Evolutionary conservation across 1,284 basidiomycete species (phyloP).

Genomic region (Malassezia psittaci): DNA sequence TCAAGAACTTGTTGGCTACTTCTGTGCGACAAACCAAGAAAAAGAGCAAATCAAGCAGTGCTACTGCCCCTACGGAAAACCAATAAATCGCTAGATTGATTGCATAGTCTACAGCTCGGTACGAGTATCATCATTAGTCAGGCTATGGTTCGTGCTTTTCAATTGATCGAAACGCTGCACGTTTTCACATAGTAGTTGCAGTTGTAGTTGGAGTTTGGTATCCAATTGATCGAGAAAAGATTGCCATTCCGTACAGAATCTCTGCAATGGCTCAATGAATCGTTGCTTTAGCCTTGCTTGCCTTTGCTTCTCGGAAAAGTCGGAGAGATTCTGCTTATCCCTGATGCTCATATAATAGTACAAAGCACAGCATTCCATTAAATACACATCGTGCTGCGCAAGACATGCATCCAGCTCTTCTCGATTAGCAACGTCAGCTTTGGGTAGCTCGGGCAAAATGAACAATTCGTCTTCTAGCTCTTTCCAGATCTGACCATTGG

Average conservation of each 20-base stretch:
- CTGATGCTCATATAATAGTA: constrained; percentile 12
- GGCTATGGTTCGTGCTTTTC: too few species aligned
- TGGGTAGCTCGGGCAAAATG: constrained; percentile 1
- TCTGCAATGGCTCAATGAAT: constrained; percentile 4
- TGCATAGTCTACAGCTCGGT: constrained; percentile 3
- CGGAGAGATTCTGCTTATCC: constrained; percentile 11
- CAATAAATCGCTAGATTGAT: not conserved
- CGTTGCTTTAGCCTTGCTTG: constrained; percentile 7
- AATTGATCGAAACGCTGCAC: not conserved
- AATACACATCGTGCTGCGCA: constrained; percentile 3
- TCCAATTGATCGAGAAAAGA: not conserved
- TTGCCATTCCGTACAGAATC: not conserved
- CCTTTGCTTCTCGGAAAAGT: not conserved
- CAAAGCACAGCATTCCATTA: constrained; percentile 15
- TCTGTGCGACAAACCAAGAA: constrained; percentile 81
- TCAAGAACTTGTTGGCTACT: constrained; percentile 64
- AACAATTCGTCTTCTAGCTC: constrained; percentile 6
- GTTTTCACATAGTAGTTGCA: not conserved
- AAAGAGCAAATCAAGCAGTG: constrained; percentile 63
- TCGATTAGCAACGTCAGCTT: not conserved
- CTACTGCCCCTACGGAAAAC: constrained; percentile 29
- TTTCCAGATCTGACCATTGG: constrained; percentile 11
- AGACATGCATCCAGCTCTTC: constrained; percentile 2
- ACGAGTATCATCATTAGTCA: too few species aligned
- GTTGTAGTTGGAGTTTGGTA: not conserved